Evolutionary conservation across 257 asterid species (phyloP), one percentile per base, ranked within the genome.

Genomic region (Coffea canephora): DNA sequence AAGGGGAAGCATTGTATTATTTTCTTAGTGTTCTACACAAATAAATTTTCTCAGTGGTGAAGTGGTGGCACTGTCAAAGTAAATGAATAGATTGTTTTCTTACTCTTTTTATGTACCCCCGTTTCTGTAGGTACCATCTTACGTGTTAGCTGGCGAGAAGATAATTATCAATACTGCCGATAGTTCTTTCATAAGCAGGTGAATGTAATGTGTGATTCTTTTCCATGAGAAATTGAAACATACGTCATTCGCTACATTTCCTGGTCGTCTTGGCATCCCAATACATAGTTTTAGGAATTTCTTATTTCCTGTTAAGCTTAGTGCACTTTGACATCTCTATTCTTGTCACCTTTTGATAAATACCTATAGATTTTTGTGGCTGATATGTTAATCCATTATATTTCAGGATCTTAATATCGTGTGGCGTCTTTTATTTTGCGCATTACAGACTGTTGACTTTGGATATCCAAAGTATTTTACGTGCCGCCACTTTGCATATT

Each of bases 151-250:
- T 1, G 98, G 96, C 73, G 97, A 93, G 61, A 85, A 83, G 91
- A 82, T 94, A 66, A 61, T 93, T 23, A 71, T 93, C 77, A 90
- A 84, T 81, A 93, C 98, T 62, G 54, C 82, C 0, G 93, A 91
- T 70, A 83, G 84, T 84, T 78, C 94, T 79, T 95, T 93, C 71
- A 71, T 84, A 76, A 79, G 92, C 93, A 93, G 90, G 99, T 95
- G 73, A 83, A 87, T 83, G 39, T 48, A 46, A 81, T 77, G 70
- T 70, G 74, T 25, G 55, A 25, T 27, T 39, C 0, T 72, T 72
- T 76, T 39, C 48, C 14, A 49, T 39, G 1, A 27, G 13, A 45
- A 75, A 52, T 70, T 72, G 50, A 39, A 57, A 49, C 41, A 74
- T 36, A 4, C n/a, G 31, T 62, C 6, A 62, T 25, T 62, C 46